These are phyloP conservation scores for Colletotrichum abscissum DNA, from an alignment of 2,329 filamentous ascomycete species.

Conservation along the genomic window DNA sequence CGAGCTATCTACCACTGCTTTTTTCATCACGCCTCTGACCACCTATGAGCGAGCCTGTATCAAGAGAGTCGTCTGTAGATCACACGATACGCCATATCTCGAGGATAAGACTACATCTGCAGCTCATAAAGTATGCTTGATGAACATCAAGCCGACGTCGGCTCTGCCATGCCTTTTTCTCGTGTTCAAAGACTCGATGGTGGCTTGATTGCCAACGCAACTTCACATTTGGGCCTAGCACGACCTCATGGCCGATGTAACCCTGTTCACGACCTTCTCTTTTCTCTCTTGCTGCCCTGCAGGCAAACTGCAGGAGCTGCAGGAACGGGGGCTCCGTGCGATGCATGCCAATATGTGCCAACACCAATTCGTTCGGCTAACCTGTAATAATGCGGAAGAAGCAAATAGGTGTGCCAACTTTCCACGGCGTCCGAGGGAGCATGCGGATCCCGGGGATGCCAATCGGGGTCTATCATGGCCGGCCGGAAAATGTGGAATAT, in stretches of 20 bases:
- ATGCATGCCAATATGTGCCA: neutral
- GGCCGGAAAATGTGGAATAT: neutral
- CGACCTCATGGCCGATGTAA: slow-evolving; percentile 10
- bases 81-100: neutral
- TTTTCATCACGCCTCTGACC: too few relatives aligned
- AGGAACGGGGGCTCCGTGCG: slow-evolving; percentile 1
- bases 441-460: neutral
- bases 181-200: neutral
- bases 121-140: neutral
- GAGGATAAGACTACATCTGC: neutral
- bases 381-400: neutral
- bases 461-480: neutral
- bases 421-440: neutral
- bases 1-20: neutral
- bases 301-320: neutral
- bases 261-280: slow-evolving; percentile 11
- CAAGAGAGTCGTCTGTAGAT: neutral
- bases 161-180: slow-evolving; percentile 7
- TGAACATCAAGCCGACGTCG: neutral
- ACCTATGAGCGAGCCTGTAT: too few relatives aligned
- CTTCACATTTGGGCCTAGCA: slow-evolving; percentile 9
- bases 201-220: neutral
- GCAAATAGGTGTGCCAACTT: too few relatives aligned
- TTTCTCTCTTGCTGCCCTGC: slow-evolving; percentile 2
- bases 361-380: neutral